Evolutionary conservation across 208 protist genomes (phyloP), one percentile per base, ranked within the genome.

Genomic region (Endotrypanum monterogeii): DNA sequence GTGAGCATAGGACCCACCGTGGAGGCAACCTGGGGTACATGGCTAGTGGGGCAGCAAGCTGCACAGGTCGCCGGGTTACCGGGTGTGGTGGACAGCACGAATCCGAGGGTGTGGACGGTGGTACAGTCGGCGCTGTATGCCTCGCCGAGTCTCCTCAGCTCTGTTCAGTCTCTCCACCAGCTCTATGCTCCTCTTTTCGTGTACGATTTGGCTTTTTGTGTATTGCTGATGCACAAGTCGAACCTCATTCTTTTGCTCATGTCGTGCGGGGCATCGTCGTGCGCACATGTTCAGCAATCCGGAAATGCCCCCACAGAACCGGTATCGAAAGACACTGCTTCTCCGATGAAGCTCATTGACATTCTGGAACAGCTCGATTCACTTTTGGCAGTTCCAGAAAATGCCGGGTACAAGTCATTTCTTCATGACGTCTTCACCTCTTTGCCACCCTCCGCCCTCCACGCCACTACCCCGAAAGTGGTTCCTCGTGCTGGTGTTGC

Each of bases 71-170:
- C 69, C 18, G 51, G 35, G 39, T 62, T 80, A 37, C 76, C 76
- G 32, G 76, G 76, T 0, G 60, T 80, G 65, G 63, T 80, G 70
- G 75, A 70, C 37, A 69, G 69, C 55, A 80, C 76, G 35, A 80
- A 80, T 44, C 76, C 76, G n/a, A 71, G 55, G 12, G 48, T 86
- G 46, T 94, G 89, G 89, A 86, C 89, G n/a, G 61, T 76, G 35
- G 82, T 83, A 32, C 89, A 94, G 80, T 83, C 73, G n/a, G 67
- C 78, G 58, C 61, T 94, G 30, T 91, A 90, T 76, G 78, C 76
- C 25, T 86, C 76, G 25, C 80, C 81, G 12, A 62, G 82, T 44
- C 68, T 87, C 25, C 65, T 86, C 70, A 48, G 25, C n/a, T 71
- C 76, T 1, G 61, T 92, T 14, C 46, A 81, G 50, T 63, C 62